phyloP scores from a whole-genome alignment of 225 moss, liverwort and hornwort species.

The Bryoerythrophyllum caledonicum region DNA sequence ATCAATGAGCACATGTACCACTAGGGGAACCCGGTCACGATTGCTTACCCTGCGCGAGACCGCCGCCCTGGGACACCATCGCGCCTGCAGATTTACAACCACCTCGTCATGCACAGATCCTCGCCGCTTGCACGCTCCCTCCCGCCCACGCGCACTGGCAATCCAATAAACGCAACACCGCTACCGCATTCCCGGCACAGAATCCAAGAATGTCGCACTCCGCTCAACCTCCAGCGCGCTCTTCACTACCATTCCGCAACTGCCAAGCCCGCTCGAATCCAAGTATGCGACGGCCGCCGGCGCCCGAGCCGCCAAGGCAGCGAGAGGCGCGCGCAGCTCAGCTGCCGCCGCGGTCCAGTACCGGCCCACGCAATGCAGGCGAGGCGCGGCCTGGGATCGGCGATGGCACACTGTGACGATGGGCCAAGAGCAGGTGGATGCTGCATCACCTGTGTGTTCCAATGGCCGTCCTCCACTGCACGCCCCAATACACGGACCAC shows the following conservation, averaged over 20 bases:
- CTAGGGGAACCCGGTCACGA: conserved; percentile 3
- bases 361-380: conserved; percentile 31
- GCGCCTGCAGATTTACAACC: conserved; percentile 28
- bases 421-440: too few relatives aligned
- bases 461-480: too few relatives aligned
- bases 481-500: conserved; percentile 27
- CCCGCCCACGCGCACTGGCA: conserved; percentile 32
- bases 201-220: neutral
- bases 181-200: neutral
- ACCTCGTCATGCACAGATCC: conserved; percentile 51
- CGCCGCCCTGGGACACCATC: conserved; percentile 53
- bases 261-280: neutral
- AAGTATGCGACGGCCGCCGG: neutral
- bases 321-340: neutral
- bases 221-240: neutral
- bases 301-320: conserved; percentile 8
- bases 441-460: too few relatives aligned
- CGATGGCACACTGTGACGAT: conserved; percentile 14
- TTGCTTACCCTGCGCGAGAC: conserved; percentile 49
- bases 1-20: conserved; percentile 5
- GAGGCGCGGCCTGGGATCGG: conserved; percentile 20
- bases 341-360: neutral
- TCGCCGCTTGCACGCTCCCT: neutral
- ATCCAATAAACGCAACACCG: neutral
- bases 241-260: conserved; percentile 11